phyloP scores from a whole-genome alignment of 1,284 basidiomycete genomes.

The Ceratobasidium sp. region DNA sequence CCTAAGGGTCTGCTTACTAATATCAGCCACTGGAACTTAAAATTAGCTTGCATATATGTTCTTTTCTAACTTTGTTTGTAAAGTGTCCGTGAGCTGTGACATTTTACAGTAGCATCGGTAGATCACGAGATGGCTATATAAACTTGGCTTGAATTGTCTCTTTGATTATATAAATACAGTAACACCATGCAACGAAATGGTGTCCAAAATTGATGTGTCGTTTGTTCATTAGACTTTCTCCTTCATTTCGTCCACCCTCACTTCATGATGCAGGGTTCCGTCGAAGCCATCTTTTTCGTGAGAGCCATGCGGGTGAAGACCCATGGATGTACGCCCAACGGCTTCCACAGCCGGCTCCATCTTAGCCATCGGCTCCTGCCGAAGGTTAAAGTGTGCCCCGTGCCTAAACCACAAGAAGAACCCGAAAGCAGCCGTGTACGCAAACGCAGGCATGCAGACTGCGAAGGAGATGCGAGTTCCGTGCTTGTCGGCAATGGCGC shows the following conservation, averaged over 20 bases:
- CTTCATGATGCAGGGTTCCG: background rate
- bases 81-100: too few relatives aligned
- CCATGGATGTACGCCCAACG: slow-evolving; percentile 1
- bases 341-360: slow-evolving; percentile 20
- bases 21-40: too few relatives aligned
- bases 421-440: slow-evolving; percentile 54
- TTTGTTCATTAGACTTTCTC: slow-evolving; percentile 24
- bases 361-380: slow-evolving; percentile 17
- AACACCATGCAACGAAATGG: background rate
- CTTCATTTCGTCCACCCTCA: slow-evolving; percentile 28
- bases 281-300: background rate
- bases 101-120: too few relatives aligned
- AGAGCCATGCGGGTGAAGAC: background rate
- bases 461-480: slow-evolving; percentile 53
- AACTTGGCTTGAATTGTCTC: too few relatives aligned
- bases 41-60: too few relatives aligned
- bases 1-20: too few relatives aligned
- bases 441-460: slow-evolving; percentile 55
- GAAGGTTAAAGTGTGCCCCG: slow-evolving; percentile 31
- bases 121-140: too few relatives aligned
- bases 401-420: slow-evolving; percentile 51
- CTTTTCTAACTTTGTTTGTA: too few relatives aligned
- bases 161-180: background rate
- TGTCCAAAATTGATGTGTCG: background rate
- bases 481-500: slow-evolving; percentile 44